A percentile compares a stretch with the other conserved stretches of the same genome.
Evolutionary conservation across 163 green algal species (phyloP).

Genomic region (Smithsoniella earleae): DNA sequence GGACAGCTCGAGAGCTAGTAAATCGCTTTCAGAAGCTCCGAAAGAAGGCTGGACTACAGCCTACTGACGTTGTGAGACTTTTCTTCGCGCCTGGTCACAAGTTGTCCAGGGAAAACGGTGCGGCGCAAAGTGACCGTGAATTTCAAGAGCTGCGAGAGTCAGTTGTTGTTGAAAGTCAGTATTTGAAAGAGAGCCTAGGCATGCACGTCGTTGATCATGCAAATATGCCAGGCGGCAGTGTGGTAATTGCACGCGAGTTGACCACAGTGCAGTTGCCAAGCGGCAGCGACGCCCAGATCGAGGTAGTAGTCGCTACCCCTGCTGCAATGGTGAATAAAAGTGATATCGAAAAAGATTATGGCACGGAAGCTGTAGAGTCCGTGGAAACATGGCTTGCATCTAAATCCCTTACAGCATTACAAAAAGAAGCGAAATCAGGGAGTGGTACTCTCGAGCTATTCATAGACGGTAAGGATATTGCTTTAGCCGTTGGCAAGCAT

Average conservation of each 20-base stretch:
- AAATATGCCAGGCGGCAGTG: not conserved
- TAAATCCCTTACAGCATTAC: not conserved
- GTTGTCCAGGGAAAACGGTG: not conserved
- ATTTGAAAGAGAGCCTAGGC: not conserved
- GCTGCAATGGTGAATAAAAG: not conserved
- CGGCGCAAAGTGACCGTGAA: not conserved
- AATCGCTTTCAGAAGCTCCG: conserved; percentile 80
- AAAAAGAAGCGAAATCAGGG: not conserved
- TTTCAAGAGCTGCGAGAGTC: conserved; percentile 1
- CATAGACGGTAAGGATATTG: not conserved
- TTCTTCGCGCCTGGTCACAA: conserved; percentile 40
- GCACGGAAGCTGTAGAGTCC: not conserved
- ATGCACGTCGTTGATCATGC: not conserved
- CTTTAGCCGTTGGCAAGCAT: not conserved
- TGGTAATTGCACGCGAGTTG: not conserved
- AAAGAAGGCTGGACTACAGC: conserved; percentile 76
- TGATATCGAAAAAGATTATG: conserved; percentile 1
- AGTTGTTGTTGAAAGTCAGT: not conserved
- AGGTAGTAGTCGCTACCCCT: not conserved
- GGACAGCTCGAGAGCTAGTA: conserved; percentile 27
- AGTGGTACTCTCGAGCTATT: not conserved
- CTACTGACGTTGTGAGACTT: conserved; percentile 57
- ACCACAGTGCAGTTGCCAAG: conserved; percentile 6
- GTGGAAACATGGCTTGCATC: conserved; percentile 17
- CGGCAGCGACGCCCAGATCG: not conserved